These are phyloP conservation scores for Starmera dryadoides DNA, from an alignment of 805 yeast genomes.

Conservation along the genomic window DNA sequence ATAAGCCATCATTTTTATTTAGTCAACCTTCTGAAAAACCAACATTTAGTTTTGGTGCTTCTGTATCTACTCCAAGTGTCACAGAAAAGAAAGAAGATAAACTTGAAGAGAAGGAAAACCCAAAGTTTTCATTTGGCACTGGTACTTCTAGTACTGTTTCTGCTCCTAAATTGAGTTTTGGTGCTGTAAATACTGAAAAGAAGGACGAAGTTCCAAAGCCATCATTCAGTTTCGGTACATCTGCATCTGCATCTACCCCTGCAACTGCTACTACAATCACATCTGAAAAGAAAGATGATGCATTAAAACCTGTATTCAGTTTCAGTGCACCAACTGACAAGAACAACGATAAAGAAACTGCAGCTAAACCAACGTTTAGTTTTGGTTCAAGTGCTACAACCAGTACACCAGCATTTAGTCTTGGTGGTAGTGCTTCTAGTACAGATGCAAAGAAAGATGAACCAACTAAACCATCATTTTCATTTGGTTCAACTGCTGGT, in stretches of 20 bases:
- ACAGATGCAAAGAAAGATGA: conserved; percentile 1
- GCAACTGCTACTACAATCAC: not conserved
- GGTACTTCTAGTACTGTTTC: not conserved
- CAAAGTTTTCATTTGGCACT: not conserved
- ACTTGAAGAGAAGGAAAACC: not conserved
- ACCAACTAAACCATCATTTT: conserved; percentile 14
- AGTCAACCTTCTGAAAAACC: not conserved
- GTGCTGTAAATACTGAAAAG: not conserved
- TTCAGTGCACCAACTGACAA: not conserved
- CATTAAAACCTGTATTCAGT: conserved; percentile 3
- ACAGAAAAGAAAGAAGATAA: not conserved
- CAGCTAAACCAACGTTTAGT: conserved; percentile 9
- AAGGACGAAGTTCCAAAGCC: not conserved
- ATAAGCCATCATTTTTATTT: conserved; percentile 3
- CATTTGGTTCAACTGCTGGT: conserved; percentile 12
- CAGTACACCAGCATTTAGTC: conserved; percentile 1
- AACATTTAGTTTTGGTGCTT: not conserved
- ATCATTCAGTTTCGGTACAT: conserved; percentile 6
- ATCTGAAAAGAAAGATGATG: too few species aligned
- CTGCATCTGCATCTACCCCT: conserved; percentile 2
- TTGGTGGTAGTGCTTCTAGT: not conserved
- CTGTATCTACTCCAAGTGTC: not conserved
- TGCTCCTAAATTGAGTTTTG: conserved; percentile 1
- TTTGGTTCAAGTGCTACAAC: conserved; percentile 4
- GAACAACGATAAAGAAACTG: not conserved